Evolutionary conservation across 1,284 basidiomycete species (phyloP).

Genomic region (Polyporus tsugae): DNA sequence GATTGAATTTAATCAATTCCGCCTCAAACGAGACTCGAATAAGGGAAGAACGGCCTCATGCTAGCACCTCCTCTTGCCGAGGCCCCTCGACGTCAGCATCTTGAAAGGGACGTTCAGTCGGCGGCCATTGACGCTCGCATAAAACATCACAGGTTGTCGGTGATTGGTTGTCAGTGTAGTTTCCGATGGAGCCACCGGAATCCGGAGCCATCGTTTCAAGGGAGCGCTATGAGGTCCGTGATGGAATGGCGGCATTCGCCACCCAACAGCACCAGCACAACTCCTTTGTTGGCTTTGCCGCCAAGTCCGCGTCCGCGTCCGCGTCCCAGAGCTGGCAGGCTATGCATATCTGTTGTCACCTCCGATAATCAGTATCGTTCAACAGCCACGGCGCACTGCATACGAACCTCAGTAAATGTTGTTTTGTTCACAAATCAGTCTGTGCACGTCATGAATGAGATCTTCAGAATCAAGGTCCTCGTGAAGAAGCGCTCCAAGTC

Average conservation of each 20-base stretch:
- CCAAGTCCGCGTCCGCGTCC: too few relatives aligned
- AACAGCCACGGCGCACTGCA: too few relatives aligned
- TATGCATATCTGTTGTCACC: too few relatives aligned
- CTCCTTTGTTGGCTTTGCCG: background rate
- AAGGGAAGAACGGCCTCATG: background rate
- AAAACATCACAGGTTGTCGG: background rate
- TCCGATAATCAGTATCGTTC: too few relatives aligned
- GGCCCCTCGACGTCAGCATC: background rate
- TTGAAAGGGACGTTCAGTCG: background rate
- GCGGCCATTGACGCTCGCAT: background rate
- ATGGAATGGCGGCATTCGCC: background rate
- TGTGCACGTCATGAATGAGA: too few relatives aligned
- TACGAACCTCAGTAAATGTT: too few relatives aligned
- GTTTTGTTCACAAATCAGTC: too few relatives aligned
- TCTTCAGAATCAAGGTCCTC: too few relatives aligned
- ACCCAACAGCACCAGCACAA: background rate
- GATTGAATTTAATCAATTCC: background rate
- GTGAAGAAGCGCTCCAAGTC: too few relatives aligned
- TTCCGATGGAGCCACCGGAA: background rate
- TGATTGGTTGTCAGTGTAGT: background rate
- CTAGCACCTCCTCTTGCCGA: background rate
- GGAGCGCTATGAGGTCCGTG: conserved; percentile 1
- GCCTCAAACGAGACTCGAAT: background rate
- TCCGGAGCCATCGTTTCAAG: background rate
- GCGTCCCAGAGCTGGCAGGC: background rate